phyloP scores from a whole-genome alignment of 139 green algal genomes.

The Mesotaenium endlicherianum region DNA sequence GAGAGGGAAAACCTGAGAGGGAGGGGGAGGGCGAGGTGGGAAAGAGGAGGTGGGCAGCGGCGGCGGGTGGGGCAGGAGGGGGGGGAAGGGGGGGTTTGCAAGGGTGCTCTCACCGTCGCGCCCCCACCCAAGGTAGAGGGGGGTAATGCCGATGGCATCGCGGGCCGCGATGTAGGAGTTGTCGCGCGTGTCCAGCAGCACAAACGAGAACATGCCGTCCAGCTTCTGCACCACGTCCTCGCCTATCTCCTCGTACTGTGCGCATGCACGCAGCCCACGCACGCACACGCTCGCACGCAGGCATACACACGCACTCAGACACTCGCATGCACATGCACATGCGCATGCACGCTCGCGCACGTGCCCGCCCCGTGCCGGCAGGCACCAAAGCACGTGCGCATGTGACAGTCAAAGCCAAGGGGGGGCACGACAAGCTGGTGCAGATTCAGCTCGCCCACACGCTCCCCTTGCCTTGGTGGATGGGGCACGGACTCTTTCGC shows the following conservation, averaged over 20 bases:
- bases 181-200: constrained; percentile 69
- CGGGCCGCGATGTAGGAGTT: constrained; percentile 73
- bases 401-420: too few relatives aligned
- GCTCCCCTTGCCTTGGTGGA: too few relatives aligned
- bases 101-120: constrained; percentile 46
- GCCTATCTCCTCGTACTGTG: constrained; percentile 77
- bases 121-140: constrained; percentile 87
- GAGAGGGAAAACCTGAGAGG: not conserved
- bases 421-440: too few relatives aligned
- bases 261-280: too few relatives aligned
- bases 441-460: too few relatives aligned
- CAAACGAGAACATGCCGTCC: constrained; percentile 93
- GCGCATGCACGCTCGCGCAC: too few relatives aligned
- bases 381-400: too few relatives aligned
- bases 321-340: too few relatives aligned
- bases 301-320: too few relatives aligned
- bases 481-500: too few relatives aligned
- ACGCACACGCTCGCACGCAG: too few relatives aligned
- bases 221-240: constrained; percentile 76
- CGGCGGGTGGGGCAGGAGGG: not conserved
- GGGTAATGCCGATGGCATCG: constrained; percentile 92
- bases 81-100: not conserved
- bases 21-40: not conserved
- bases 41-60: not conserved
- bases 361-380: too few relatives aligned